Base-by-base conservation (phyloP, 208 protist genomes). In the Leishmania arabica region DNA sequence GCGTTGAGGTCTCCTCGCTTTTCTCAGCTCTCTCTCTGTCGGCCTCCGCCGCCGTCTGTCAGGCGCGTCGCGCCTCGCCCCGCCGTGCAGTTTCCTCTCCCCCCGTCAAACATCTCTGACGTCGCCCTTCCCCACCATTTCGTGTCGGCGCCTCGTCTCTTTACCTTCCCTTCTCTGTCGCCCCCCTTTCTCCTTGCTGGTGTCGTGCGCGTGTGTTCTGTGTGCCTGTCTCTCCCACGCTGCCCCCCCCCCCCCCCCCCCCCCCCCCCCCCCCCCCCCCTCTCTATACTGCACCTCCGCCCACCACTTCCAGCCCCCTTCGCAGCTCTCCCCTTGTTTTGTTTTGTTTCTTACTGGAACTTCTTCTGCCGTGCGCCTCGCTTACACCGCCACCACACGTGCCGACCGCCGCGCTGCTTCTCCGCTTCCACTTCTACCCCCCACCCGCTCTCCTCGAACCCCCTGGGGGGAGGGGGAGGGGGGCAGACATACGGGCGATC, bases 311-410 rank as follows among this genome's bases (percentile, higher is more conserved):
- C 58, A 64, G 58, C 58, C 5, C 58, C 62, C 42, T 53, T 71
- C 31, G 54, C 15, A 37, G 54, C 64, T 19, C 70, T 71, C 24
- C 24, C 11, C 37, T 42, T 40, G 37, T 54, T 75, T 74, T 65
- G 79, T 54, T 83, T 65, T 54, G n/a, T 75, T 34, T 64, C 60
- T 45, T 37, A 37, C 3, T 66, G 60, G 60, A 66, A 40, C 13
- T 37, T 60, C 51, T 34, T 40, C 24, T 78, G 4, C 72, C 64
- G n/a, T 76, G 2, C 49, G n/a, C 24, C 15, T 65, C 21, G 5
- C 62, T 56, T 53, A 24, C 53, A 17, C 66, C 37, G 21, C 19
- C 40, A 68, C 62, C 27, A 68, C 62, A 27, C 60, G 62, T 68
- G 62, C 31, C 13, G 40, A 40, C 31, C 15, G 31, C 62, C 15